These are phyloP conservation scores for Seminavis robusta DNA, from an alignment of 108 stramenopile species.

Conservation along the genomic window DNA sequence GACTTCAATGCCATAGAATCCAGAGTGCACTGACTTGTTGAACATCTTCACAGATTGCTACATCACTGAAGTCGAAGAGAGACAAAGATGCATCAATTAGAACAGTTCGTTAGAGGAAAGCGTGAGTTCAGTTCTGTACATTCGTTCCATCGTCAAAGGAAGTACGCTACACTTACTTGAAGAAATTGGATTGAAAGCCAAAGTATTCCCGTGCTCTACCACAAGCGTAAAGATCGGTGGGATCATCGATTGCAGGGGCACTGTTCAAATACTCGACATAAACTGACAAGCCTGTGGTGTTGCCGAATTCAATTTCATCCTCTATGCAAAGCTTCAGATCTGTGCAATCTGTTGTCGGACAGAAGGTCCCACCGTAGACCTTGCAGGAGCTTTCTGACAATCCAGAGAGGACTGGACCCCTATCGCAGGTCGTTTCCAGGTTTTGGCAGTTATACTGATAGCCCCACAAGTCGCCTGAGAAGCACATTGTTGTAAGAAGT, in stretches of 20 bases:
- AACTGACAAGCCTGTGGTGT: background rate
- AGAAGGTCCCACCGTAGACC: background rate
- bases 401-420: background rate
- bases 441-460: no score
- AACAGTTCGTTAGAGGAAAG: no score
- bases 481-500: no score
- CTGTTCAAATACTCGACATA: background rate
- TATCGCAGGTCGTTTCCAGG: no score
- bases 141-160: no score
- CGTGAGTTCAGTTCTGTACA: no score
- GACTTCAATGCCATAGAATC: no score
- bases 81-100: no score
- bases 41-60: background rate
- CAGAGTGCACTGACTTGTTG: background rate
- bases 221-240: background rate
- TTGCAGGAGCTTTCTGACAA: background rate
- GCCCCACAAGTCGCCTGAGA: no score
- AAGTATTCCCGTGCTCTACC: background rate
- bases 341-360: background rate
- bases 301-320: background rate
- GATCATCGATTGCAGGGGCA: background rate
- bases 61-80: no score
- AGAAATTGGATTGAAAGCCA: background rate
- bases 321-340: background rate
- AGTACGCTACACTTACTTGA: no score